Percentiles rank a stretch among this genome's conserved stretches.
Conservation (phyloP, 768 basidiomycete species). For the Leccinellum rugosiceps region DNA sequence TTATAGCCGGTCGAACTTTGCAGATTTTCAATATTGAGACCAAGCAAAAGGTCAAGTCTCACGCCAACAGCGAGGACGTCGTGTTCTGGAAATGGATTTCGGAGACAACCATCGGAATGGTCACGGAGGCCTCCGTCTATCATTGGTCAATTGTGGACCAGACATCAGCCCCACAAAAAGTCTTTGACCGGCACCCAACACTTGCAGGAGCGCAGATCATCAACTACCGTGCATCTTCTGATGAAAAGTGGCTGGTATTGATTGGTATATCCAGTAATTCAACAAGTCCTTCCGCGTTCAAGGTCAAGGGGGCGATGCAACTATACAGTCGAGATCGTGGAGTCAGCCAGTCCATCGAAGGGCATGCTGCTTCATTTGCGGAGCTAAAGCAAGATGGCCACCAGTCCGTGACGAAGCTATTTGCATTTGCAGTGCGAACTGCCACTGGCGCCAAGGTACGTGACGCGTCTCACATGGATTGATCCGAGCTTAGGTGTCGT, state of each 20-base stretch:
- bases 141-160: constrained; percentile 84
- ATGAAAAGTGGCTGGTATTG: constrained; percentile 97
- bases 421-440: constrained; percentile 92
- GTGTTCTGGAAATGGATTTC: constrained; percentile 99
- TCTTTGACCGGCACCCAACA: constrained; percentile 96
- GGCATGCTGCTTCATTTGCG: constrained; percentile 96
- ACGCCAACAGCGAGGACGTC: constrained; percentile 89
- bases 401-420: constrained; percentile 81
- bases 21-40: constrained; percentile 98
- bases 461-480: background rate
- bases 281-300: constrained; percentile 93
- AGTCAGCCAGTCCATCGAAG: constrained; percentile 97
- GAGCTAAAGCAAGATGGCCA: constrained; percentile 89
- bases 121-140: constrained; percentile 89
- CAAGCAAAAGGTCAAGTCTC: constrained; percentile 97
- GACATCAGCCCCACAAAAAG: constrained; percentile 81
- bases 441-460: constrained; percentile 96
- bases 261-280: constrained; percentile 92
- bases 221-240: constrained; percentile 90
- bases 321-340: constrained; percentile 89
- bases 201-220: constrained; percentile 95
- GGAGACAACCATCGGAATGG: constrained; percentile 87
- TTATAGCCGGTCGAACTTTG: constrained; percentile 82
- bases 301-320: constrained; percentile 98
- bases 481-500: constrained; percentile 6